Evolutionary conservation across 1,284 basidiomycete genomes (phyloP), one percentile per base, ranked within the genome.

Genomic region (Microbotryomycetes sp.): DNA sequence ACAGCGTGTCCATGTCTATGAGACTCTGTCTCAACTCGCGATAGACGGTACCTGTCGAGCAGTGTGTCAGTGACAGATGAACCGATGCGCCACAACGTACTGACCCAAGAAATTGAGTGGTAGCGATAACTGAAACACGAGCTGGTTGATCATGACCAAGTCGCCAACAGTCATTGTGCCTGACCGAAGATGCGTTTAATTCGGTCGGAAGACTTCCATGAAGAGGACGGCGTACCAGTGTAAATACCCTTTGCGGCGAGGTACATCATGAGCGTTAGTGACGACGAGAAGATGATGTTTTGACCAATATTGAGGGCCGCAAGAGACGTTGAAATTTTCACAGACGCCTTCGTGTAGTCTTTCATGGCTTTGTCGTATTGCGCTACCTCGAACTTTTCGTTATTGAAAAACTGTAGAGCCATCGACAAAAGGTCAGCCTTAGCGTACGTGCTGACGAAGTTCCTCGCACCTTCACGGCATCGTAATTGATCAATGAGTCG

Each of bases 121-220:
- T 24, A 98, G 78, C 1, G 91, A 94, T 0, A 98, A 79, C 75
- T 98, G 96, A 79, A 98, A 98, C 45, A 98, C 92, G n/a, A 98
- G 82, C 74, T 97, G 94, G 75, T 98, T 98, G 71, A 96, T 88
- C 89, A 98, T 96, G 65, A 98, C 96, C 23, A 98, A 82, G 74
- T 98, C 94, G 11, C 94, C 96, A 26, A 98, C 83, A 2, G 93
- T 97, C 94, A 98, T 97, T 0, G 89, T 91, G 13, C 93, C 92
- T 90, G 62, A 13, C 11, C 15, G 1, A 26, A 45, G 24, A 53
- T 46, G 31, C 31, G 30, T 35, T 23, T 4, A 54, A 60, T 16
- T 45, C 31, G 35, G 26, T 13, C 3, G 46, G 24, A 21, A 7
- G 49, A 18, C 15, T 4, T 11, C 13, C 29, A 0, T 18, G 11